These are phyloP conservation scores for Trichoderma breve DNA, from an alignment of 2,329 filamentous ascomycete genomes.

Conservation along the genomic window DNA sequence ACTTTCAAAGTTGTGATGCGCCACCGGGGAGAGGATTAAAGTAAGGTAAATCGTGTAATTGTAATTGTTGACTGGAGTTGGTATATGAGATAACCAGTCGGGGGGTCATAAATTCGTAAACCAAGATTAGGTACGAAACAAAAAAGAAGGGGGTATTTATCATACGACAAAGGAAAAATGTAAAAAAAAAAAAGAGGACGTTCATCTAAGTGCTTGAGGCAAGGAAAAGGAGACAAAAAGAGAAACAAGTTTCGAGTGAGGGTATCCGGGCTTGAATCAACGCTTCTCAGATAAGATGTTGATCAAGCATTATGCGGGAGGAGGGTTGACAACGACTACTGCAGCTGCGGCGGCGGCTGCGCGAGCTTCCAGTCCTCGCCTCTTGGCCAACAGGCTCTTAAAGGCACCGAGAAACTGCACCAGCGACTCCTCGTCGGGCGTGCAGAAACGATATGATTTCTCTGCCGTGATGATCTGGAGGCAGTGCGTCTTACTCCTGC, in stretches of 20 bases:
- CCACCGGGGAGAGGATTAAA: background rate
- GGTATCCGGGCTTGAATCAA: background rate
- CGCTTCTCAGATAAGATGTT: background rate
- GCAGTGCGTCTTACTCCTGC: slow-evolving; percentile 79
- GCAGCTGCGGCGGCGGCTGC: slow-evolving; percentile 28
- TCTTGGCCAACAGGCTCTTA: slow-evolving; percentile 77
- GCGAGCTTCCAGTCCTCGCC: slow-evolving; percentile 60
- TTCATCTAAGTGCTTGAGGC: background rate
- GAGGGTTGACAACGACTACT: background rate
- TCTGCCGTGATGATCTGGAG: slow-evolving; percentile 94
- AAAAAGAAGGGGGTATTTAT: background rate
- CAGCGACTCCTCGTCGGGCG: slow-evolving; percentile 76
- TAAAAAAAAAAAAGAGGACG: background rate
- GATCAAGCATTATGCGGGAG: slow-evolving; percentile 7
- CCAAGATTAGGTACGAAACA: background rate
- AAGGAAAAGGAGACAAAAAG: background rate
- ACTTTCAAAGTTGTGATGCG: background rate
- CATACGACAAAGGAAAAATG: background rate
- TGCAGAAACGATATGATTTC: slow-evolving; percentile 75
- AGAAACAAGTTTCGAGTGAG: background rate
- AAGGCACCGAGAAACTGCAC: slow-evolving; percentile 85
- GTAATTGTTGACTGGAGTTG: background rate
- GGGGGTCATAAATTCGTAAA: slow-evolving; percentile 16
- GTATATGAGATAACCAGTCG: slow-evolving; percentile 1
- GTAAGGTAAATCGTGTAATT: background rate